Conservation (phyloP, 2,329 filamentous ascomycete species). For the Tolypocladium ovalisporum region DNA sequence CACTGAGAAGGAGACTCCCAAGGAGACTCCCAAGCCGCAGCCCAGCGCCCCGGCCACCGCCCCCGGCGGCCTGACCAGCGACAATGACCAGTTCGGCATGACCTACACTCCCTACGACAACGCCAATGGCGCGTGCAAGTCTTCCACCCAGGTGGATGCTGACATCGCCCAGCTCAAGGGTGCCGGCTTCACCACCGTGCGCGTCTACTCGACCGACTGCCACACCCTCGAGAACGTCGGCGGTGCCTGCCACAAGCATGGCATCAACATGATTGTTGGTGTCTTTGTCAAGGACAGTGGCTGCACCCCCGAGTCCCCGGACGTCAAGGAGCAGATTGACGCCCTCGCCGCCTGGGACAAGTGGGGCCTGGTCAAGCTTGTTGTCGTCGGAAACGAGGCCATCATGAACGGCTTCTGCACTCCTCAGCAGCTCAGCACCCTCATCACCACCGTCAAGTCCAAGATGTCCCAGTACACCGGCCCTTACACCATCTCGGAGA, state of each 20-base stretch:
- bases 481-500: conserved; percentile 75
- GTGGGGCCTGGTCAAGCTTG: conserved; percentile 66
- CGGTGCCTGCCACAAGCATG: conserved; percentile 51
- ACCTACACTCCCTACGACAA: conserved; percentile 70
- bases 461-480: conserved; percentile 66
- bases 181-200: conserved; percentile 60
- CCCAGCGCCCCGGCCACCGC: conserved; percentile 8
- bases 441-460: conserved; percentile 57
- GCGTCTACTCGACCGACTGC: conserved; percentile 91
- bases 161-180: conserved; percentile 53
- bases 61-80: conserved; percentile 23
- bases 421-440: conserved; percentile 51
- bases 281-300: conserved; percentile 66
- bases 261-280: conserved; percentile 74
- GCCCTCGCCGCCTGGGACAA: conserved; percentile 62
- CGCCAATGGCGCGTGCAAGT: conserved; percentile 53
- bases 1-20: conserved; percentile 1
- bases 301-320: conserved; percentile 45
- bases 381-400: conserved; percentile 87
- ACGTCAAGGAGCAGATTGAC: conserved; percentile 61
- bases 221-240: conserved; percentile 67
- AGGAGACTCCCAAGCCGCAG: conserved; percentile 10
- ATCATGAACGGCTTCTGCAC: conserved; percentile 63
- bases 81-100: conserved; percentile 56
- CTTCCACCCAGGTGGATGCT: conserved; percentile 37